Evolutionary conservation across 768 basidiomycete genomes (phyloP).

Genomic region (Hygrophorus pudorinus): DNA sequence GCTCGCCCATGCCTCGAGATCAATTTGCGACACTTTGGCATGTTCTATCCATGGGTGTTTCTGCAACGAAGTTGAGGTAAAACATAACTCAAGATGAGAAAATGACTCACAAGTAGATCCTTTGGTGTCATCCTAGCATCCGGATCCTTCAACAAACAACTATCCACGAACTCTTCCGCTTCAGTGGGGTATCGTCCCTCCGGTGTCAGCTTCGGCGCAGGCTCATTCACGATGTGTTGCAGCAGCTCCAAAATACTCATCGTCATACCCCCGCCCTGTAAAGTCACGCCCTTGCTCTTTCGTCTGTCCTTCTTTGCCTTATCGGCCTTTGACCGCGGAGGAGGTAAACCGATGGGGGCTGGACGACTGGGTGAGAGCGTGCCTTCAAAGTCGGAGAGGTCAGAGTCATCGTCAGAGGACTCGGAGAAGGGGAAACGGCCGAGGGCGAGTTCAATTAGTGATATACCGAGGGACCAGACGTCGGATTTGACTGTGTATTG

Average conservation of each 20-base stretch:
- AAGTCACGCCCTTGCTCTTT: conserved; percentile 85
- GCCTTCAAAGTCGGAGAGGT: conserved; percentile 71
- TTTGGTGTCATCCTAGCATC: conserved; percentile 76
- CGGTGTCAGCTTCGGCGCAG: conserved; percentile 78
- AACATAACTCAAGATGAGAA: conserved; percentile 3
- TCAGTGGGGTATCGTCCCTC: conserved; percentile 60
- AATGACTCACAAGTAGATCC: conserved; percentile 61
- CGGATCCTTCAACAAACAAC: conserved; percentile 87
- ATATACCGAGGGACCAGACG: conserved; percentile 97
- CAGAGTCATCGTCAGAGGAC: conserved; percentile 65
- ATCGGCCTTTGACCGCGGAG: conserved; percentile 23
- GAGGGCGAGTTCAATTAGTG: conserved; percentile 91
- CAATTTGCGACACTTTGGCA: conserved; percentile 48
- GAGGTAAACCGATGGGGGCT: conserved; percentile 30
- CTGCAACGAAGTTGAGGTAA: conserved; percentile 24
- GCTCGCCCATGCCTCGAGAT: conserved; percentile 74
- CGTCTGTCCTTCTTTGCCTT: conserved; percentile 66
- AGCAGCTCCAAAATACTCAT: conserved; percentile 96
- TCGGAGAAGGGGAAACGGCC: conserved; percentile 97
- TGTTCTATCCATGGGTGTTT: conserved; percentile 67
- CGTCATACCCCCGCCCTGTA: conserved; percentile 93
- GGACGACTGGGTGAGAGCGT: conserved; percentile 70
- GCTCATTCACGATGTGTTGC: conserved; percentile 98
- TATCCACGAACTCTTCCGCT: conserved; percentile 81
- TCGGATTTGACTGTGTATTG: conserved; percentile 99